These are phyloP conservation scores for Litchi chinensis DNA, from an alignment of 345 rosid genomes.

Conservation along the genomic window DNA sequence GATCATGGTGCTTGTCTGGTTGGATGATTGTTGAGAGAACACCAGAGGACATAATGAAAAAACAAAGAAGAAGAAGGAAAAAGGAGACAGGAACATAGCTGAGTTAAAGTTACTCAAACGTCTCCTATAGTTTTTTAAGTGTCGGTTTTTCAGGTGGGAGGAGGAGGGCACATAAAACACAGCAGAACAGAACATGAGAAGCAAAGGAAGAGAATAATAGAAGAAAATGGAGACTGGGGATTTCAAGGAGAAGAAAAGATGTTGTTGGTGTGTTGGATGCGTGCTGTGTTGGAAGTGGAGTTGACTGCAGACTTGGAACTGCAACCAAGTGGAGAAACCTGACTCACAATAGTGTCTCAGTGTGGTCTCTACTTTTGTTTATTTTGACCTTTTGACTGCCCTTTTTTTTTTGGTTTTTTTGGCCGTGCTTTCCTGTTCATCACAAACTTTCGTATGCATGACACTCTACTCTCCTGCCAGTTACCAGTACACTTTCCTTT, in stretches of 20 bases:
- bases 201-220: not conserved
- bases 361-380: not conserved
- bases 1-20: conserved; percentile 50
- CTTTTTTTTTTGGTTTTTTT: no score
- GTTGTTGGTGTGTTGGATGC: not conserved
- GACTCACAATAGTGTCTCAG: not conserved
- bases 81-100: conserved; percentile 5
- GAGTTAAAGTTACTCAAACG: not conserved
- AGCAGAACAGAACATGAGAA: not conserved
- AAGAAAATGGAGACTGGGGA: conserved; percentile 25
- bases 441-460: no score
- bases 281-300: conserved; percentile 3
- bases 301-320: not conserved
- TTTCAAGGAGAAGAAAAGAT: not conserved
- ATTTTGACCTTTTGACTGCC: not conserved
- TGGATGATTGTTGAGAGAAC: conserved; percentile 34
- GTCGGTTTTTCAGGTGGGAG: not conserved
- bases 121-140: not conserved
- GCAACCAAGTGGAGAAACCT: not conserved
- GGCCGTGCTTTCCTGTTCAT: no score
- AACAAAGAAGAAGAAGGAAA: conserved; percentile 17
- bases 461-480: no score
- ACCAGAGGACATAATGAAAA: conserved; percentile 21
- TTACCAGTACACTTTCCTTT: no score
- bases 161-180: no score